Conservation (phyloP, 768 basidiomycete genomes). For the Lactifluus rugatus region DNA sequence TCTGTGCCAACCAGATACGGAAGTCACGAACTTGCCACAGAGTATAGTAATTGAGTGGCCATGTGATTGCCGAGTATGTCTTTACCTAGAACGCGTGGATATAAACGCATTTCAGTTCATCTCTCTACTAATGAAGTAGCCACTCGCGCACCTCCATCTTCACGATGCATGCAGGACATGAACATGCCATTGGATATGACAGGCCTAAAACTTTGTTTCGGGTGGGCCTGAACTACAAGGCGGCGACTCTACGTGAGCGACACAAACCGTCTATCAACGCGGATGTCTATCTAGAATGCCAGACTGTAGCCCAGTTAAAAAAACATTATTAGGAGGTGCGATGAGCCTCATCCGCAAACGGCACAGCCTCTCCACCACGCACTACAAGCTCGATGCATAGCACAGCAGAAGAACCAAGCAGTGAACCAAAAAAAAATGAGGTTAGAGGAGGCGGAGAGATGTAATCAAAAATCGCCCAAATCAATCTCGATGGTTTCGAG, state of each 20-base stretch:
- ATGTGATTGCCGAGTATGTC: not conserved
- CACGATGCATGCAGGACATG: not conserved
- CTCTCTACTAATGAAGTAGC: not conserved
- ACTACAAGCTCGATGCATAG: not conserved
- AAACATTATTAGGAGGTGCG: not conserved
- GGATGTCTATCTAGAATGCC: constrained; percentile 6
- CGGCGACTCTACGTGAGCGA: constrained; percentile 4
- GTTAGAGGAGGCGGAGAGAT: not conserved
- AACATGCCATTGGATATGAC: not conserved
- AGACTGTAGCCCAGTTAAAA: not conserved
- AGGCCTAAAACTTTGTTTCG: not conserved
- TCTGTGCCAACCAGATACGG: too few species aligned
- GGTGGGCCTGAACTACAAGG: constrained; percentile 3
- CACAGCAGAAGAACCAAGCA: not conserved
- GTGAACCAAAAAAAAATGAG: not conserved
- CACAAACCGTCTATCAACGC: constrained; percentile 3
- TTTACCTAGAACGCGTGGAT: not conserved
- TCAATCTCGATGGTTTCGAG: constrained; percentile 66
- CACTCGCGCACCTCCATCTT: constrained; percentile 9
- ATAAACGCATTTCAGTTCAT: not conserved
- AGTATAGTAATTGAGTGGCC: too few species aligned
- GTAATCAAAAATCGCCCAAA: constrained; percentile 58
- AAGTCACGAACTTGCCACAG: too few species aligned
- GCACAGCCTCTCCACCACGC: not conserved
- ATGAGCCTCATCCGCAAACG: not conserved